Base-by-base conservation (phyloP, 2,329 filamentous ascomycete genomes). In the Claviceps humidiphila region DNA sequence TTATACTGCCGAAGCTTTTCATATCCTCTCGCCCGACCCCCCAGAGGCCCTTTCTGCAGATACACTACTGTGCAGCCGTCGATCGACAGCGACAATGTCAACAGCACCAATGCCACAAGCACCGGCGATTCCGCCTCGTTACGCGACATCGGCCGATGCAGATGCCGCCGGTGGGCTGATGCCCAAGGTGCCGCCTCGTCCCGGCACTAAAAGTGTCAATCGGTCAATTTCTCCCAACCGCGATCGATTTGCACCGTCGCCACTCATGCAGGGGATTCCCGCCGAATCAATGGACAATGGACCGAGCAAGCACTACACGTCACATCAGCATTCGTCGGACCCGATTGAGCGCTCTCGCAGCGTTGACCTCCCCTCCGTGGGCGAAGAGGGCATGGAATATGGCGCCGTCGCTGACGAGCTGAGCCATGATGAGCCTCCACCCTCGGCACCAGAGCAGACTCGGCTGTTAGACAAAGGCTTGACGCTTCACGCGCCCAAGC, bases 301-400 rank as follows among this genome's bases (percentile, higher is more conserved):
- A 43, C 61, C 66, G 49, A 64, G 64, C 61, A 68, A 59, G 57
- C 68, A 62, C 57, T 64, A 71, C 57, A 54, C 53, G 55, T 51
- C 57, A 34, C 57, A 59, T n/a, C 60, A 63, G 37, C 61, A 63
- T 58, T 62, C 66, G 57, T 66, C 63, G 49, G 71, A 76, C 44
- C 67, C 70, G 41, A 65, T 76, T 57, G 70, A 76, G 43, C 85
- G 88, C 49, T 81, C 86, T 39, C 79, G 81, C 48, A 94, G 87
- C 63, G 87, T 95, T 53, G 79, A 80, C 38, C 78, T 96, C 64
- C 91, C 91, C 16, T 86, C 86, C 1, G 77, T 95, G 52, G 91
- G 91, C 53, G 84, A 96, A 64, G 91, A 96, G 71, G 91, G 91
- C 56, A 81, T 76, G 59, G 91, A 96, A 71, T 96, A 96, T 69